Evolutionary conservation across 257 asterid genomes (phyloP).

Genomic region (Coffea eugenioides): DNA sequence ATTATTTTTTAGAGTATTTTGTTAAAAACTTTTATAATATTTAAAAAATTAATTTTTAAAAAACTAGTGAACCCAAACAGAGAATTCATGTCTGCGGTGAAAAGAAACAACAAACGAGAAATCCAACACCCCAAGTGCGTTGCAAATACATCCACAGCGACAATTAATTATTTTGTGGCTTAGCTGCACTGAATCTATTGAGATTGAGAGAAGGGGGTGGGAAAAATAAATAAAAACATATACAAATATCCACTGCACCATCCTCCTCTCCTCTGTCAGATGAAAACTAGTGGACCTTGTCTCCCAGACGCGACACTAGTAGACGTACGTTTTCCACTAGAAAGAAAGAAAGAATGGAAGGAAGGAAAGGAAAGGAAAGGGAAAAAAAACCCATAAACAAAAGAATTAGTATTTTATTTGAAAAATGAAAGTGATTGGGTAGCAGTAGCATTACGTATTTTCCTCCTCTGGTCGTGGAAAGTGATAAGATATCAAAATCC

Average conservation of each 20-base stretch:
- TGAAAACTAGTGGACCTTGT: not conserved
- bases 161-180: not conserved
- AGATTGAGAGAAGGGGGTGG: too few species aligned
- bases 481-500: slow-evolving; percentile 19
- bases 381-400: too few species aligned
- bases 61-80: too few species aligned
- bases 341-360: too few species aligned
- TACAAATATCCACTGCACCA: not conserved
- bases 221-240: not conserved
- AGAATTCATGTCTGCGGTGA: not conserved
- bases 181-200: not conserved
- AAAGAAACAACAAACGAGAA: not conserved
- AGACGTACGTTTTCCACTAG: not conserved
- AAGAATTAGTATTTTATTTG: not conserved
- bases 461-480: not conserved
- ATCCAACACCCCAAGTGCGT: not conserved
- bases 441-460: slow-evolving; percentile 15
- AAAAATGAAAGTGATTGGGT: slow-evolving; percentile 21
- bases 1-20: too few species aligned
- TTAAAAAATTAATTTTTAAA: too few species aligned
- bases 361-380: not conserved
- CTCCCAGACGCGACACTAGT: too few species aligned
- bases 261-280: too few species aligned
- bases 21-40: too few species aligned
- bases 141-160: not conserved